Conservation (phyloP, 78 protist genomes). For the Pelomyxa schiedti region DNA sequence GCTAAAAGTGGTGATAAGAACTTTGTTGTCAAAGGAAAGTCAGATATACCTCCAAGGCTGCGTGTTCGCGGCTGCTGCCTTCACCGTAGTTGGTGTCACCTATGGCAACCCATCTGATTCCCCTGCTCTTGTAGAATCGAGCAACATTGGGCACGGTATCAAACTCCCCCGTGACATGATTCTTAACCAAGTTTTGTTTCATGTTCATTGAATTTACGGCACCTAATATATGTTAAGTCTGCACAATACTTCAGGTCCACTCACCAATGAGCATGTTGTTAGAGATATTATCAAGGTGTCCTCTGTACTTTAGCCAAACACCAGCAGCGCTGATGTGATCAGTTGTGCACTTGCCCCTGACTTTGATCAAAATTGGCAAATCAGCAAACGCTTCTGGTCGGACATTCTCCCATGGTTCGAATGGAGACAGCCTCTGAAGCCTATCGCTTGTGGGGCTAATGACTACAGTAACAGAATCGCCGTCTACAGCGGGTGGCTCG, state of each 20-base stretch:
- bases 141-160: slow-evolving; percentile 74
- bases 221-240: too few relatives aligned
- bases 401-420: slow-evolving; percentile 79
- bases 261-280: slow-evolving; percentile 84
- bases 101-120: slow-evolving; percentile 78
- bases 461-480: slow-evolving; percentile 30
- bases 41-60: slow-evolving; percentile 79
- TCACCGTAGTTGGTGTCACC: slow-evolving; percentile 95
- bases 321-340: slow-evolving; percentile 95
- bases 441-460: slow-evolving; percentile 69
- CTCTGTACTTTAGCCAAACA: slow-evolving; percentile 92
- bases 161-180: slow-evolving; percentile 64
- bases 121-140: slow-evolving; percentile 74
- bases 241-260: too few relatives aligned
- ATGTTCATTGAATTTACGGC: slow-evolving; percentile 77
- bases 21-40: background rate
- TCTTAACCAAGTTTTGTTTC: slow-evolving; percentile 72
- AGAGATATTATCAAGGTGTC: slow-evolving; percentile 90
- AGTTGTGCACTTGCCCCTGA: slow-evolving; percentile 92
- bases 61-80: slow-evolving; percentile 90
- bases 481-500: slow-evolving; percentile 63
- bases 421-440: slow-evolving; percentile 78
- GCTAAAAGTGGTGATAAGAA: too few relatives aligned
- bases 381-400: slow-evolving; percentile 61
- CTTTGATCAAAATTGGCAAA: slow-evolving; percentile 73